Base-by-base conservation (phyloP, 345 rosid species). In the Gynandropsis gynandra region DNA sequence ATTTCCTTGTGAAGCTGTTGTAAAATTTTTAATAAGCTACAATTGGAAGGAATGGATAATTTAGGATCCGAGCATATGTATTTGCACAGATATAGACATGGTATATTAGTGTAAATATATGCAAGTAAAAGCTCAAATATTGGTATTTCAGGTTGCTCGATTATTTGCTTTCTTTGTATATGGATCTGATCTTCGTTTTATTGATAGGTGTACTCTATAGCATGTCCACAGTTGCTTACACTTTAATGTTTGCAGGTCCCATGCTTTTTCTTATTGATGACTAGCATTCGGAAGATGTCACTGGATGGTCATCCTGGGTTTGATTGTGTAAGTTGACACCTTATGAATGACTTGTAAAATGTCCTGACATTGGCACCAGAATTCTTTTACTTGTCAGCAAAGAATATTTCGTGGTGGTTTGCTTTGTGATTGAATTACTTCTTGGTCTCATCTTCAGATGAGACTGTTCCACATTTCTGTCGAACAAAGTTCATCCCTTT, bases 241-340 rank as follows among this genome's bases (percentile, higher is more conserved):
- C 20, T 33, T 56, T 27, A 13, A 27, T 4, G 33, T 59, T 33
- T 60, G 65, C 80, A 90, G 96, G 75, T 77, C 38, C 98, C 98
- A 5, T 84, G 82, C 77, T 83, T 87, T 69, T 50, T 90, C 72
- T 63, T 84, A 65, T 79, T 88, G 82, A 66, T 90, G 87, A 64
- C 81, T 45, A 84, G 74, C 64, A 79, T 82, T 49, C 76, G 89
- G 55, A 76, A 80, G 67, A 90, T 87, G 95, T 87, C 85, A 40
- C 59, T 87, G 24, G 59, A 84, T 74, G 70, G 79, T 67, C 87
- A 90, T 71, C 92, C 80, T 13, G 98, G 95, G 19, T 90, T 87
- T 76, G 96, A 90, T 69, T 71, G 62, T 60, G 98, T 90, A 82
- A 82, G 88, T 31, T 58, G 34, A 56, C 15, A 33, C 45, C 62